Evolutionary conservation across 441 rosid species (phyloP), one percentile per base, ranked within the genome.

Genomic region (Pelargonium cotyledonis): DNA sequence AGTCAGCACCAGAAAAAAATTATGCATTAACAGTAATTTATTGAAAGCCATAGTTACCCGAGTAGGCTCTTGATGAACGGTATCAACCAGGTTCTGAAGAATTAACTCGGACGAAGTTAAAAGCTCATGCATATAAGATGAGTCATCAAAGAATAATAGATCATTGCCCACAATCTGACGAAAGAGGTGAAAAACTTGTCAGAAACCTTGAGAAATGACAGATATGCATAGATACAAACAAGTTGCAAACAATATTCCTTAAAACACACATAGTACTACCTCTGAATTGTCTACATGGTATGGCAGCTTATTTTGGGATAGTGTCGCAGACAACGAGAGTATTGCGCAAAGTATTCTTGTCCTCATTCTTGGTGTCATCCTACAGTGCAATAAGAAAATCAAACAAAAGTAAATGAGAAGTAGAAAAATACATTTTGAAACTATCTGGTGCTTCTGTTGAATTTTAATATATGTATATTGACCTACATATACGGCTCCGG

Each of bases 241-340:
- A 53, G 58, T 53, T 51, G 31, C 31, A 29, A 29, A 29, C 31
- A 29, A 29, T 29, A 29, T 29, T 29, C 31, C 31, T 29, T 29
- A 29, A 53, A 53, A 53, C 61, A 55, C 61, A 16, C 23, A 55
- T 41, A n/a, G 43, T 74, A 66, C 21, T 68, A 90, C 98, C 97
- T 84, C 85, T 4, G 78, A 75, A 69, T 75, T 57, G 67, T 74
- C 69, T 40, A 81, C 80, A 79, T 49, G 84, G 74, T 89, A 93
- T 6, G 98, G 98, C 63, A 90, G 85, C 76, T 80, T 84, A 71
- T 76, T 81, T 79, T 93, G 97, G 72, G 90, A 85, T 61, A 89
- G 89, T 41, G 95, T 77, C 23, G 90, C 87, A 65, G 77, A 80
- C 73, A 89, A 78, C 43, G 79, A 79, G 72, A 93, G 68, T 63